Conservation (phyloP, 257 asterid species). For the Catharanthus roseus region DNA sequence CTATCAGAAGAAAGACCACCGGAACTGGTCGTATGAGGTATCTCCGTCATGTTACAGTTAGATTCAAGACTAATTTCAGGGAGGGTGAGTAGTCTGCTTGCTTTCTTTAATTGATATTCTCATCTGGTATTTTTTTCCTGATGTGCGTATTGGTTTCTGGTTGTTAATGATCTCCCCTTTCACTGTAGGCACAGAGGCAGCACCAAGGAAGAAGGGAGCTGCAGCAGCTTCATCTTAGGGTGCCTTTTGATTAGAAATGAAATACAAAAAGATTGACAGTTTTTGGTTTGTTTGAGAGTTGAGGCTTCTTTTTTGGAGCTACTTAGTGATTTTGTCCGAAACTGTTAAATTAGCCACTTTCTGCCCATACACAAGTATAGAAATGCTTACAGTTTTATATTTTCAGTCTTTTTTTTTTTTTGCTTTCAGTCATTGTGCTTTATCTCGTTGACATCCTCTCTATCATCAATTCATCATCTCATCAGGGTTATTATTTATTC, state of each 20-base stretch:
- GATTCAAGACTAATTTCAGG: conserved; percentile 38
- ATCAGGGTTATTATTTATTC: not conserved
- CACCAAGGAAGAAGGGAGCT: conserved; percentile 31
- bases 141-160: not conserved
- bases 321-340: not conserved
- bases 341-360: not conserved
- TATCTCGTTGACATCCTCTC: not conserved
- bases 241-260: too few species aligned
- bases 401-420: not conserved
- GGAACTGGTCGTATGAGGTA: conserved; percentile 42
- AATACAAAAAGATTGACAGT: too few species aligned
- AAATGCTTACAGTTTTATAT: not conserved
- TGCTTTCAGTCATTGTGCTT: too few species aligned
- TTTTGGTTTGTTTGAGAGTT: not conserved
- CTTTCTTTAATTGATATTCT: not conserved
- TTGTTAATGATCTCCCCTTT: not conserved
- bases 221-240: conserved; percentile 20
- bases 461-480: not conserved
- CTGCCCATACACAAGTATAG: not conserved
- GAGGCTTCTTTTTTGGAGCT: not conserved
- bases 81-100: conserved; percentile 23
- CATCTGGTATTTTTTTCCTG: too few species aligned
- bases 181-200: conserved; percentile 32
- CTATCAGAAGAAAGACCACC: conserved; percentile 37
- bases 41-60: conserved; percentile 25